A percentile compares a stretch with the other conserved stretches of the same genome.
Conservation (phyloP, 352 stramenopile species). For the Phytophthora cactorum region DNA sequence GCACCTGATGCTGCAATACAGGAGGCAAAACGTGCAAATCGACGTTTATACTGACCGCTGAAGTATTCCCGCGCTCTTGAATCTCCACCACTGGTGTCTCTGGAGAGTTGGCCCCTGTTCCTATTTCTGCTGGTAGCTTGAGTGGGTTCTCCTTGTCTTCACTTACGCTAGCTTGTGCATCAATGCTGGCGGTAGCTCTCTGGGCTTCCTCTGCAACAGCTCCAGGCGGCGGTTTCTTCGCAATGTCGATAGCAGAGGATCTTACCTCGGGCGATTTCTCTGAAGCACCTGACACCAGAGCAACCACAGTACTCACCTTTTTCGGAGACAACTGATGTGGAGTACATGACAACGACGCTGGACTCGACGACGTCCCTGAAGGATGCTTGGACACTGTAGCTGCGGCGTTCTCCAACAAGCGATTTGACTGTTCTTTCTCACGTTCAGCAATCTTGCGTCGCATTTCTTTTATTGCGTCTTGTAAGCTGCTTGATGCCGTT, state of each 20-base stretch:
- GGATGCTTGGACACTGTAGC: conserved; percentile 23
- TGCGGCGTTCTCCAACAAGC: conserved; percentile 23
- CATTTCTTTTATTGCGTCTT: conserved; percentile 61
- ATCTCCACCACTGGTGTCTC: conserved; percentile 8
- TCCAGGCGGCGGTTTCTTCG: neutral
- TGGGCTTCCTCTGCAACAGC: neutral
- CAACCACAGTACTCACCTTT: conserved; percentile 12
- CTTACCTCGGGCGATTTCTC: conserved; percentile 4
- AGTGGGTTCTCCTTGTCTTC: conserved; percentile 9
- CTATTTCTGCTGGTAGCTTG: neutral
- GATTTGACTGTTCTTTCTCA: conserved; percentile 45
- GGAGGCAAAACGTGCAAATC: conserved; percentile 30
- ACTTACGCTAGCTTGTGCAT: conserved; percentile 8
- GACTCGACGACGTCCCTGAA: conserved; percentile 18
- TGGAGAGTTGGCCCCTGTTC: conserved; percentile 2
- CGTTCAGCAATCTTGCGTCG: conserved; percentile 60
- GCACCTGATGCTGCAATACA: conserved; percentile 32
- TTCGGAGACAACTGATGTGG: conserved; percentile 1
- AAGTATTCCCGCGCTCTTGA: conserved; percentile 18
- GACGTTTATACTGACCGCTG: conserved; percentile 42
- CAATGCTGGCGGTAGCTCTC: neutral
- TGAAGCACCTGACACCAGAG: conserved; percentile 3
- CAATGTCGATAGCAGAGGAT: conserved; percentile 3
- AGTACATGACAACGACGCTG: conserved; percentile 25
- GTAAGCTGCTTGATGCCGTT: conserved; percentile 11